Percentiles rank a stretch among this genome's conserved stretches.
Evolutionary conservation across 495 filamentous ascomycete genomes (phyloP).

Genomic region (Penicillium desertorum): DNA sequence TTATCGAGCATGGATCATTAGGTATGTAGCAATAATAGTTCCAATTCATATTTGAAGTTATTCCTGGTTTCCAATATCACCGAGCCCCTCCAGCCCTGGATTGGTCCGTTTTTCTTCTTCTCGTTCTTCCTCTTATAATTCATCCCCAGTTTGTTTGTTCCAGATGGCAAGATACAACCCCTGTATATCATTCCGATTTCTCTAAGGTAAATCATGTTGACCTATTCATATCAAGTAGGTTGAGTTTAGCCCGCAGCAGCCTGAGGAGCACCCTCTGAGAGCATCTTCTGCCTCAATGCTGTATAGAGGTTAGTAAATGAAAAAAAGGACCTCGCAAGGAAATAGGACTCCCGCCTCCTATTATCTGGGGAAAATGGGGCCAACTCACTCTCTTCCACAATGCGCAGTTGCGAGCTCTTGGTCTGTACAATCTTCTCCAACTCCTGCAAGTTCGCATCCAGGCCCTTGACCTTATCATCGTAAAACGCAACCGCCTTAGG

Average conservation of each 20-base stretch:
- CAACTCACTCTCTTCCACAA: slow-evolving; percentile 82
- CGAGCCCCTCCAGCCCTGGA: neutral
- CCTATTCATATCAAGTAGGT: neutral
- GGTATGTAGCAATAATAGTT: neutral
- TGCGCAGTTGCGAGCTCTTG: slow-evolving; percentile 78
- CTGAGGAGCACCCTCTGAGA: slow-evolving; percentile 37
- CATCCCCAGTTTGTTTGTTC: neutral
- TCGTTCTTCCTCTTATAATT: neutral
- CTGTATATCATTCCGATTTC: neutral
- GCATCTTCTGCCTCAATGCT: slow-evolving; percentile 52
- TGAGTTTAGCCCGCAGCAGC: slow-evolving; percentile 31
- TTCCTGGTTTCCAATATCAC: neutral
- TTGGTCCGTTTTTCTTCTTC: neutral
- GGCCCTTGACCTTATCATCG: slow-evolving; percentile 74
- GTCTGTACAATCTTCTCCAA: slow-evolving; percentile 82
- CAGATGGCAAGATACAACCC: neutral
- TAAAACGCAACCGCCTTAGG: slow-evolving; percentile 84
- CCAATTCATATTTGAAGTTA: neutral
- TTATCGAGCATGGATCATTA: neutral
- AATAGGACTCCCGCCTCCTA: neutral
- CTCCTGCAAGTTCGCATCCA: slow-evolving; percentile 75
- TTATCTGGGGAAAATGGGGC: neutral
- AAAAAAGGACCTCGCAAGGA: neutral
- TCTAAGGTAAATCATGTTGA: neutral
- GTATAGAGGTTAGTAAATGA: slow-evolving; percentile 20